Evolutionary conservation across 2,329 filamentous ascomycete genomes (phyloP).

Genomic region (Pseudogymnoascus sp.): DNA sequence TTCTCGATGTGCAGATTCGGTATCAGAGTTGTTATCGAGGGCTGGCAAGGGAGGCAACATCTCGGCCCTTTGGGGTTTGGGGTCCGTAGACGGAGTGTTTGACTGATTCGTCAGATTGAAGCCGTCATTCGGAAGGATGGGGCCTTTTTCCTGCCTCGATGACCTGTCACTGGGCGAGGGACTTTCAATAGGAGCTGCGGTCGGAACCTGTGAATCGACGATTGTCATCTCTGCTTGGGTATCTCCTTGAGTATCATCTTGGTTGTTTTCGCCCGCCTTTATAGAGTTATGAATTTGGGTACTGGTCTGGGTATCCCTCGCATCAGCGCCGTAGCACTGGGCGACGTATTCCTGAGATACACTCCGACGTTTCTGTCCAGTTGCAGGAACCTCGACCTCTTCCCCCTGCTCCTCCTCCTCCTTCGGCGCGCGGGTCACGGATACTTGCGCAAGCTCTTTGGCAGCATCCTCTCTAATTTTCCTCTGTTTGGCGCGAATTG

Average conservation of each 20-base stretch:
- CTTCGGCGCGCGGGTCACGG: background rate
- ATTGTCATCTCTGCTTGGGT: conserved; percentile 2
- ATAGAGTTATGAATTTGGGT: background rate
- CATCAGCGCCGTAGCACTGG: conserved; percentile 21
- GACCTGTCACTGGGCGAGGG: background rate
- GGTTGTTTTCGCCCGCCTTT: background rate
- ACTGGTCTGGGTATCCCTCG: conserved; percentile 20
- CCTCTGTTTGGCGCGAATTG: background rate
- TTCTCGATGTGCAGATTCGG: background rate
- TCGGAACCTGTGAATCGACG: background rate
- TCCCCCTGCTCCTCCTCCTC: background rate
- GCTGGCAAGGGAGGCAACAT: background rate
- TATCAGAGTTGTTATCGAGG: background rate
- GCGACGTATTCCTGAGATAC: conserved; percentile 19
- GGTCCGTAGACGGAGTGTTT: background rate
- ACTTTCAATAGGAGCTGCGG: background rate
- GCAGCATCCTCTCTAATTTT: conserved; percentile 1
- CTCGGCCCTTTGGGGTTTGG: background rate
- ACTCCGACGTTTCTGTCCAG: background rate
- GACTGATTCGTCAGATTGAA: conserved; percentile 1
- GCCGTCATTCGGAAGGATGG: background rate
- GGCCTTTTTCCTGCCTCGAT: background rate
- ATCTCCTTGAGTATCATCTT: background rate
- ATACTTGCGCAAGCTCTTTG: conserved; percentile 5
- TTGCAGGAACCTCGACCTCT: background rate